Conservation (phyloP, 768 basidiomycete genomes). For the Coprinopsis sp. region DNA sequence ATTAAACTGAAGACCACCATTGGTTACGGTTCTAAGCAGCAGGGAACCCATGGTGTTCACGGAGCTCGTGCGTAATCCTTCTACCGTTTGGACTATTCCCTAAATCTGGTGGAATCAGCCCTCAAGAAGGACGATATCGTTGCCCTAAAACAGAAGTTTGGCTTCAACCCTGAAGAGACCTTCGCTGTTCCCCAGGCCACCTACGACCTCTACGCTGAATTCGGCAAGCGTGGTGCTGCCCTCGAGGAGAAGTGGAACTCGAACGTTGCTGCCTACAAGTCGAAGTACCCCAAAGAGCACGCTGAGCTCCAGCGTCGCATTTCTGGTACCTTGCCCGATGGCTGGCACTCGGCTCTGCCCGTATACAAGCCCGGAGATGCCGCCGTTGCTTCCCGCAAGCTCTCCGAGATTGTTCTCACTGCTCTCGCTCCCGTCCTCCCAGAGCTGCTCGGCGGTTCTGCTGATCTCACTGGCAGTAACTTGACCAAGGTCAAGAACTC, state of each 20-base stretch:
- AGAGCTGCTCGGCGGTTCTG: conserved; percentile 85
- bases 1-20: conserved; percentile 87
- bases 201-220: conserved; percentile 60
- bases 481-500: conserved; percentile 80
- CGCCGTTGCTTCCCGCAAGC: conserved; percentile 88
- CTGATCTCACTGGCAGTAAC: conserved; percentile 90
- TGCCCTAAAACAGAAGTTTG: conserved; percentile 77
- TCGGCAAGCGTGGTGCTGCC: conserved; percentile 68
- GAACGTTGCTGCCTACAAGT: conserved; percentile 60
- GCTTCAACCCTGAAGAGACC: conserved; percentile 70
- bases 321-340: conserved; percentile 72
- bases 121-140: conserved; percentile 90
- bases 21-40: conserved; percentile 88
- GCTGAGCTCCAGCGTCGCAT: conserved; percentile 85
- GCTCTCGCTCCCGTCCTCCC: conserved; percentile 71
- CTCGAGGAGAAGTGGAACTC: conserved; percentile 72
- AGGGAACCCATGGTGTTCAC: conserved; percentile 93
- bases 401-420: conserved; percentile 85
- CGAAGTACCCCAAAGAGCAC: conserved; percentile 80
- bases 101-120: conserved; percentile 39
- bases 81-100: not conserved
- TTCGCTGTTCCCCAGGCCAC: conserved; percentile 77
- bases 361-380: conserved; percentile 79
- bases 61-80: conserved; percentile 69
- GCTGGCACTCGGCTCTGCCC: conserved; percentile 84